A percentile compares a stretch with the other conserved stretches of the same genome.
These are phyloP conservation scores for Margaritispora aquatica DNA, from an alignment of 495 filamentous ascomycete genomes.

Conservation along the genomic window DNA sequence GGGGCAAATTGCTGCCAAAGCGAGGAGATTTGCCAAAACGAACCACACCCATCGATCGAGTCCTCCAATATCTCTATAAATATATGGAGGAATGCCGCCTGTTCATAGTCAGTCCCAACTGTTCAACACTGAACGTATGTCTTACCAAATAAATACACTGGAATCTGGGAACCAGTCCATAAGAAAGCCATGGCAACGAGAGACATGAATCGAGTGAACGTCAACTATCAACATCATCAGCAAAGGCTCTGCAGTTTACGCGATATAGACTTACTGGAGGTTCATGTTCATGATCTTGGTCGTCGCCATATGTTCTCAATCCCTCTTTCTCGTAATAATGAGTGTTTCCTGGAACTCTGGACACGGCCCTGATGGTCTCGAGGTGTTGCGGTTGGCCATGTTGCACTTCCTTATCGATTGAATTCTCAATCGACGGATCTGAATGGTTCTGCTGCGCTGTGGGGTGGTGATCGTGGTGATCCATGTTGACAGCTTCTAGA, in stretches of 20 bases:
- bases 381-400: not conserved
- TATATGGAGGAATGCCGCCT: slow-evolving; percentile 56
- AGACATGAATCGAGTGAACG: slow-evolving; percentile 49
- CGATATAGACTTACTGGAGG: slow-evolving; percentile 26
- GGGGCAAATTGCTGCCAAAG: slow-evolving; percentile 61
- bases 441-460: not conserved
- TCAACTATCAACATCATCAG: slow-evolving; percentile 38
- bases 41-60: slow-evolving; percentile 68
- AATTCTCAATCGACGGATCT: slow-evolving; percentile 1
- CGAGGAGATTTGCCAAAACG: slow-evolving; percentile 60
- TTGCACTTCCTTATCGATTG: slow-evolving; percentile 3
- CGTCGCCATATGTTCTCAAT: slow-evolving; percentile 42
- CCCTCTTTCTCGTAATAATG: slow-evolving; percentile 46
- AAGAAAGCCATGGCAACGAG: slow-evolving; percentile 59
- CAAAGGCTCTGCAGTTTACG: not conserved
- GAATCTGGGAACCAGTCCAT: slow-evolving; percentile 61
- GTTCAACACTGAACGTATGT: not conserved
- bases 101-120: not conserved
- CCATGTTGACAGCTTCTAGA: not conserved
- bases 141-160: slow-evolving; percentile 53
- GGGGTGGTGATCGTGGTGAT: not conserved
- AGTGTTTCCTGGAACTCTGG: slow-evolving; percentile 29
- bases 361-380: slow-evolving; percentile 9
- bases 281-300: slow-evolving; percentile 44
- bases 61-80: slow-evolving; percentile 61